Evolutionary conservation across 106 monocot genomes (phyloP).

Genomic region (Dendrobium catenatum): DNA sequence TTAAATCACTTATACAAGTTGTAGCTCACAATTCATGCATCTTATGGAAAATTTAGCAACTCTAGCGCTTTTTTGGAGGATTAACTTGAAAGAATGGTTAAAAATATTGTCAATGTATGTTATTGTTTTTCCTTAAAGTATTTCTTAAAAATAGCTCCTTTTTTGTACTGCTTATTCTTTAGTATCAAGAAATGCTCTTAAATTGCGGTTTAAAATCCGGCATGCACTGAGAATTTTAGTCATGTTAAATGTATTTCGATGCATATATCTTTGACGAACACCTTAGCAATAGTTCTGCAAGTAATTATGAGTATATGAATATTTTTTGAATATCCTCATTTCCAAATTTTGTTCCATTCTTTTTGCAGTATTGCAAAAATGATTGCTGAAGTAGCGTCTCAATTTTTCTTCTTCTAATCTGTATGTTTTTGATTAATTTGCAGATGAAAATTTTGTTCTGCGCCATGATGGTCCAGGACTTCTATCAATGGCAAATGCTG

Average conservation of each 20-base stretch:
- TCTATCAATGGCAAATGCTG: conserved; percentile 91
- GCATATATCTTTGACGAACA: background rate
- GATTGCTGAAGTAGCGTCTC: background rate
- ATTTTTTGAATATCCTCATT: background rate
- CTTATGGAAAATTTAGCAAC: background rate
- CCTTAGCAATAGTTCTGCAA: background rate
- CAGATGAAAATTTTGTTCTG: conserved; percentile 89
- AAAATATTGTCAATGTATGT: background rate
- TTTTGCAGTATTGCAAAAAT: background rate
- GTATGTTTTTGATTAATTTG: background rate
- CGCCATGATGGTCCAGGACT: conserved; percentile 77
- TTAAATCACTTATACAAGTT: background rate
- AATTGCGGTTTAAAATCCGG: background rate
- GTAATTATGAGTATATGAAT: background rate
- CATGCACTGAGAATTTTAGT: background rate
- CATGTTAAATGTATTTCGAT: background rate
- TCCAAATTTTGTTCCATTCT: background rate
- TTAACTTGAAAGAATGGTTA: background rate
- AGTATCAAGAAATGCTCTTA: background rate
- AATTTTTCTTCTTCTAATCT: conserved; percentile 2
- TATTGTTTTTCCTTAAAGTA: background rate
- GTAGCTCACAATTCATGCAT: background rate
- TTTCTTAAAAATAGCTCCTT: background rate
- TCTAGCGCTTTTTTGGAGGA: background rate
- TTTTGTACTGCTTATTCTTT: background rate